Percentiles rank a stretch among this genome's conserved stretches.
phyloP scores from a whole-genome alignment of 352 stramenopile species.

The Globisporangium middletonii region DNA sequence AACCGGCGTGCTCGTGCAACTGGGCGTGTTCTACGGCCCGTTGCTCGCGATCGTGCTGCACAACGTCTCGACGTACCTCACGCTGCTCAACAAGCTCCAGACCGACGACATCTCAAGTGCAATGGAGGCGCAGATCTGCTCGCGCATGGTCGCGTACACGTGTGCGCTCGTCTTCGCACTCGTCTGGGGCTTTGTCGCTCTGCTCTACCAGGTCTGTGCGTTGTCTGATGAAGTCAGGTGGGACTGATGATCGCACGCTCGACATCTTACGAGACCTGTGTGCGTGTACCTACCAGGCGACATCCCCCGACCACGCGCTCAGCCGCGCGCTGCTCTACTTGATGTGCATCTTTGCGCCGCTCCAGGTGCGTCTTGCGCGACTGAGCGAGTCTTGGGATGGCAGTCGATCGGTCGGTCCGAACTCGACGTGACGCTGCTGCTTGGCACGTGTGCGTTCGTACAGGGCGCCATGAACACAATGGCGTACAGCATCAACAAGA shows the following conservation, averaged over 20 bases:
- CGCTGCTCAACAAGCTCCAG: conserved; percentile 52
- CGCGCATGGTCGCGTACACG: conserved; percentile 57
- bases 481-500: conserved; percentile 57
- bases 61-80: conserved; percentile 59
- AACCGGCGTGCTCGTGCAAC: conserved; percentile 48
- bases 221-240: not conserved
- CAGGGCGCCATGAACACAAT: conserved; percentile 56
- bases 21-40: conserved; percentile 55
- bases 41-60: conserved; percentile 43
- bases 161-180: conserved; percentile 47
- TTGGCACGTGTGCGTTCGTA: not conserved
- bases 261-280: not conserved
- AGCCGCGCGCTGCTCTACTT: conserved; percentile 48
- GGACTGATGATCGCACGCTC: not conserved
- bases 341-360: conserved; percentile 57
- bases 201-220: conserved; percentile 37
- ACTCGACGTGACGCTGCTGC: not conserved
- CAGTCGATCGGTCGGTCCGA: too few relatives aligned
- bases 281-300: conserved; percentile 11
- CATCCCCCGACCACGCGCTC: conserved; percentile 39
- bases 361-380: conserved; percentile 33
- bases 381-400: too few relatives aligned
- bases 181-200: conserved; percentile 36
- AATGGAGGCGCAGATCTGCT: conserved; percentile 63
- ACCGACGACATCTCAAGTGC: conserved; percentile 51